Percentiles rank a stretch among this genome's conserved stretches.
Conservation (phyloP, 1,284 basidiomycete genomes). For the Mrakiaceae sp. region DNA sequence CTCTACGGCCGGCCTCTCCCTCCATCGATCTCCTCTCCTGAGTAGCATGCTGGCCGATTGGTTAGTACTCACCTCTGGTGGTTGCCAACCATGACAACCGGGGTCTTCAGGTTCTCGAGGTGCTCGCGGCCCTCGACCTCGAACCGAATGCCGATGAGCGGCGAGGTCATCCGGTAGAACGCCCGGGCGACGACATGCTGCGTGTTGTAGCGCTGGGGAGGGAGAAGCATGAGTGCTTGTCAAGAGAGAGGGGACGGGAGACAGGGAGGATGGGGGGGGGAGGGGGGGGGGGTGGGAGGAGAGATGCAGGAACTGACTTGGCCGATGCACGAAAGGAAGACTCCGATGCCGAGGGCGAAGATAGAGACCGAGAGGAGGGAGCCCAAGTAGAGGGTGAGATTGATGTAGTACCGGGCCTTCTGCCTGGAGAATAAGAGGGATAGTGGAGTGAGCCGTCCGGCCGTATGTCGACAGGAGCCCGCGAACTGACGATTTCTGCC, state of each 20-base stretch:
- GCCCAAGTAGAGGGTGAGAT: conserved; percentile 59
- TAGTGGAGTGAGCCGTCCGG: background rate
- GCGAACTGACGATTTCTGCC: background rate
- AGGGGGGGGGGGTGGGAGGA: background rate
- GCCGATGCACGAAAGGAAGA: conserved; percentile 59
- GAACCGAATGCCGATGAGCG: conserved; percentile 57
- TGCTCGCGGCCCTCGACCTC: conserved; percentile 79
- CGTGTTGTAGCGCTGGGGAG: conserved; percentile 58
- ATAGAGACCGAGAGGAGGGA: conserved; percentile 62
- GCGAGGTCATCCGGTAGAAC: conserved; percentile 64
- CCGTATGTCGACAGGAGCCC: background rate
- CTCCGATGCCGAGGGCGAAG: conserved; percentile 61
- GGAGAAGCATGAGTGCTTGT: background rate
- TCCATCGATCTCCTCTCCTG: too few relatives aligned
- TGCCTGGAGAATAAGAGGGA: conserved; percentile 12
- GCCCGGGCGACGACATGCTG: conserved; percentile 74
- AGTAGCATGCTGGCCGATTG: too few relatives aligned
- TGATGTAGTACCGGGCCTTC: conserved; percentile 46
- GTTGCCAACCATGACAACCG: conserved; percentile 73
- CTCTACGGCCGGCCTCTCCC: too few relatives aligned
- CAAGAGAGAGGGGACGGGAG: background rate
- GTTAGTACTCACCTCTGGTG: conserved; percentile 55
- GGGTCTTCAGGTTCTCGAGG: conserved; percentile 44
- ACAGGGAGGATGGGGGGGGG: background rate
- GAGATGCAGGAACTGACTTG: conserved; percentile 26